Evolutionary conservation across 768 basidiomycete genomes (phyloP).

Genomic region (Hypsizygus marmoreus): DNA sequence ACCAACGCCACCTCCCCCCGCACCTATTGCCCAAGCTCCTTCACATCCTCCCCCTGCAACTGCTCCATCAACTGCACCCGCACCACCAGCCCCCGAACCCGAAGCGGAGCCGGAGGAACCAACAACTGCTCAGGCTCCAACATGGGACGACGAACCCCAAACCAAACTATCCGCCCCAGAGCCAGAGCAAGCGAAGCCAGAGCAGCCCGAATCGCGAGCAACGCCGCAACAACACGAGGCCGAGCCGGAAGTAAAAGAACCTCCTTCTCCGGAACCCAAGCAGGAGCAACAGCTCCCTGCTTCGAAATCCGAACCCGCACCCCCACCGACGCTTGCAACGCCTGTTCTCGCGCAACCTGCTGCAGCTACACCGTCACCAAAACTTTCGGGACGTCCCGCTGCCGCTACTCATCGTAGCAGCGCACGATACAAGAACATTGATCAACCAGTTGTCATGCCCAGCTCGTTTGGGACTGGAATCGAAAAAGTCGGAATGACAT

Average conservation of each 20-base stretch:
- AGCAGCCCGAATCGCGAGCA: constrained; percentile 20
- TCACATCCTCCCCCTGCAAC: constrained; percentile 22
- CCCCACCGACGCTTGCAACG: constrained; percentile 32
- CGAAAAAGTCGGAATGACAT: constrained; percentile 89
- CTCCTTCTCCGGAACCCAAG: constrained; percentile 30
- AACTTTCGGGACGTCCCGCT: constrained; percentile 55
- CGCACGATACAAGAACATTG: constrained; percentile 69
- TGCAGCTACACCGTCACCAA: constrained; percentile 47
- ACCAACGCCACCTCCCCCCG: constrained; percentile 44
- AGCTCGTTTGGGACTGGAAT: constrained; percentile 60
- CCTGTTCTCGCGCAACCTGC: constrained; percentile 35
- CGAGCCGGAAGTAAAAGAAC: constrained; percentile 31
- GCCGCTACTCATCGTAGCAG: constrained; percentile 55
- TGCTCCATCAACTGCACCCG: constrained; percentile 32
- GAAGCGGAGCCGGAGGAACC: constrained; percentile 64
- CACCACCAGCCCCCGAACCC: constrained; percentile 31
- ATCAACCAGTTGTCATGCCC: constrained; percentile 84
- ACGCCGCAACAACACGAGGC: constrained; percentile 25
- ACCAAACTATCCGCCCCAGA: constrained; percentile 31
- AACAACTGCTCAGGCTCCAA: constrained; percentile 64
- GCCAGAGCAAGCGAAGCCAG: constrained; percentile 19
- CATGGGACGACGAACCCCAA: constrained; percentile 73
- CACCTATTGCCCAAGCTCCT: constrained; percentile 29
- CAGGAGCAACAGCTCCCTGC: constrained; percentile 25
- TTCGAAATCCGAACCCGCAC: constrained; percentile 36